Evolutionary conservation across 2,329 filamentous ascomycete genomes (phyloP).

Genomic region (Colletotrichum sp.): DNA sequence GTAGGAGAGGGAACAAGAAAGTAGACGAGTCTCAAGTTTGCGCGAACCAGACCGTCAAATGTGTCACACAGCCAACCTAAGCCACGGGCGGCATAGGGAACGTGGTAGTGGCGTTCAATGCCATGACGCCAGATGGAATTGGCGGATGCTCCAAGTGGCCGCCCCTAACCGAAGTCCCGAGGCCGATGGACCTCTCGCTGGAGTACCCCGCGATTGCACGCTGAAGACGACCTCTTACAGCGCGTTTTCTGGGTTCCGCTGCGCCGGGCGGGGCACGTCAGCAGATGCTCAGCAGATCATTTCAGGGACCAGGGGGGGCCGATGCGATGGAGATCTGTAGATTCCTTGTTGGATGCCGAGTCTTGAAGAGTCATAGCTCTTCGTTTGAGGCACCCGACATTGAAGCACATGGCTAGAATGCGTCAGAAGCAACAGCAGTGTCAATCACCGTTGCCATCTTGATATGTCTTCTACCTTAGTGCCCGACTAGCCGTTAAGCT

Average conservation of each 20-base stretch:
- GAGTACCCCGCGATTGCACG: slow-evolving; percentile 16
- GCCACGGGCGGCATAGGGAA: slow-evolving; percentile 7
- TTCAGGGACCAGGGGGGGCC: slow-evolving; percentile 9
- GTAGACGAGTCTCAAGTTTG: background rate
- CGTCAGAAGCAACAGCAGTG: background rate
- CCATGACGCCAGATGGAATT: slow-evolving; percentile 8
- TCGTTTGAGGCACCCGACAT: background rate
- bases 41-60: background rate
- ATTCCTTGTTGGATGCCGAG: background rate
- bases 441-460: background rate
- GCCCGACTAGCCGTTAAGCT: background rate
- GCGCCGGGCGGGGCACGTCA: slow-evolving; percentile 10
- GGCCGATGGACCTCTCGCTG: slow-evolving; percentile 6
- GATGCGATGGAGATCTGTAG: background rate
- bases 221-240: slow-evolving; percentile 4
- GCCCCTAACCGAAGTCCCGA: slow-evolving; percentile 20
- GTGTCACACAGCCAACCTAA: slow-evolving; percentile 4
- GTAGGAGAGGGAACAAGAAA: background rate
- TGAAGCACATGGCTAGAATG: background rate
- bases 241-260: slow-evolving; percentile 11
- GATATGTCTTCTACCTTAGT: background rate
- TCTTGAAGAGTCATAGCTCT: background rate
- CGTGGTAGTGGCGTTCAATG: slow-evolving; percentile 1
- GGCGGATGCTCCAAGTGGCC: slow-evolving; percentile 8
- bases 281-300: background rate